phyloP scores from a whole-genome alignment of 305 asterid species.

The Caryopteris hybrid region DNA sequence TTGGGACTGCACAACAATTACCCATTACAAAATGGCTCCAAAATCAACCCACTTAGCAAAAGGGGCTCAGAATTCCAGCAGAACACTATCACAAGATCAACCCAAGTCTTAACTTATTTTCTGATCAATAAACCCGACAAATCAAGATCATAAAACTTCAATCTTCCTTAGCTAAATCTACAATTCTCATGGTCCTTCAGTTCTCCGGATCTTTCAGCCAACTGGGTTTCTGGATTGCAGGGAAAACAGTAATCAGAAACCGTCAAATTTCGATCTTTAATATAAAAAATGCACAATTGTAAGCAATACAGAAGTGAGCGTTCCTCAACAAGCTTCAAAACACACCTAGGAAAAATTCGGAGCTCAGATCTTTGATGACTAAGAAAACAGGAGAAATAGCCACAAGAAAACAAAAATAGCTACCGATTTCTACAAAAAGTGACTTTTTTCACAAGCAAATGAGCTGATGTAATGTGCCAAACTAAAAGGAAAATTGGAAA shows the following conservation, averaged over 20 bases:
- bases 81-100: conserved; percentile 20
- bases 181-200: conserved; percentile 15
- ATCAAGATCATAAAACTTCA: background rate
- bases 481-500: background rate
- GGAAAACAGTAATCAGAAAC: conserved; percentile 19
- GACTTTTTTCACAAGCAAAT: background rate
- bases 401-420: too few relatives aligned
- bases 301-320: background rate
- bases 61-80: background rate
- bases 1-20: conserved; percentile 47
- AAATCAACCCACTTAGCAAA: background rate
- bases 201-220: conserved; percentile 17
- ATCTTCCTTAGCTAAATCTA: conserved; percentile 5
- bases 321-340: conserved; percentile 17
- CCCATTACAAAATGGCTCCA: conserved; percentile 30
- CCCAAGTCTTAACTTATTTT: conserved; percentile 10
- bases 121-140: background rate
- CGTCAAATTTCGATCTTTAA: conserved; percentile 18
- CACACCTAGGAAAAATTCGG: conserved; percentile 8
- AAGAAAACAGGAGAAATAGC: background rate
- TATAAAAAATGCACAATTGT: background rate
- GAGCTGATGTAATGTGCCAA: background rate
- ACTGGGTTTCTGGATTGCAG: conserved; percentile 22
- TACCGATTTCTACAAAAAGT: background rate
- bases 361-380: conserved; percentile 15